These are phyloP conservation scores for Rhododendron williamsianum DNA, from an alignment of 148 eudicot species.

Conservation along the genomic window DNA sequence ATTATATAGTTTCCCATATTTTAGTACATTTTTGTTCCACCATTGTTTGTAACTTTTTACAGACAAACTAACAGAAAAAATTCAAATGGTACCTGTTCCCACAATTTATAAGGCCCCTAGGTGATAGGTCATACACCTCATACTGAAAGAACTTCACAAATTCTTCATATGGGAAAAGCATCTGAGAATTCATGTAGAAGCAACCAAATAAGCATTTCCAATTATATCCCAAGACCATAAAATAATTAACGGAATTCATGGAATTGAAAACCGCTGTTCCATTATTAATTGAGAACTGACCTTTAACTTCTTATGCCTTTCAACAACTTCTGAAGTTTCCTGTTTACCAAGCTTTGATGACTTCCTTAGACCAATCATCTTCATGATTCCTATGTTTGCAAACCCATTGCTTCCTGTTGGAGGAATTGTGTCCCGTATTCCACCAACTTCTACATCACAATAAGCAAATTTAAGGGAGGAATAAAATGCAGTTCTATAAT, in stretches of 20 bases:
- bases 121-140: conserved; percentile 50
- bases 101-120: conserved; percentile 85
- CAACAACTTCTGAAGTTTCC: conserved; percentile 30
- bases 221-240: not conserved
- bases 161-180: conserved; percentile 84
- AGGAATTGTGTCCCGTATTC: conserved; percentile 32
- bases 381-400: conserved; percentile 46
- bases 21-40: not conserved
- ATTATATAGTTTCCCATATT: not conserved
- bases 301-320: conserved; percentile 46
- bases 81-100: conserved; percentile 66
- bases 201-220: not conserved
- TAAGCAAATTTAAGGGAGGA: conserved; percentile 2
- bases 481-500: conserved; percentile 1
- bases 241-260: not conserved
- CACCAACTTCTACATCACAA: conserved; percentile 29
- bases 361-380: conserved; percentile 58
- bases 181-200: conserved; percentile 38
- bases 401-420: conserved; percentile 44
- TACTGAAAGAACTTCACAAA: conserved; percentile 57
- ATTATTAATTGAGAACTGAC: conserved; percentile 27
- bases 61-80: not conserved
- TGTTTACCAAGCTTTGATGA: conserved; percentile 43
- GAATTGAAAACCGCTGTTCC: not conserved
- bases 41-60: not conserved